Evolutionary conservation across 2,329 filamentous ascomycete genomes (phyloP), one percentile per base, ranked within the genome.

Genomic region (Amauroascus verrucosus): DNA sequence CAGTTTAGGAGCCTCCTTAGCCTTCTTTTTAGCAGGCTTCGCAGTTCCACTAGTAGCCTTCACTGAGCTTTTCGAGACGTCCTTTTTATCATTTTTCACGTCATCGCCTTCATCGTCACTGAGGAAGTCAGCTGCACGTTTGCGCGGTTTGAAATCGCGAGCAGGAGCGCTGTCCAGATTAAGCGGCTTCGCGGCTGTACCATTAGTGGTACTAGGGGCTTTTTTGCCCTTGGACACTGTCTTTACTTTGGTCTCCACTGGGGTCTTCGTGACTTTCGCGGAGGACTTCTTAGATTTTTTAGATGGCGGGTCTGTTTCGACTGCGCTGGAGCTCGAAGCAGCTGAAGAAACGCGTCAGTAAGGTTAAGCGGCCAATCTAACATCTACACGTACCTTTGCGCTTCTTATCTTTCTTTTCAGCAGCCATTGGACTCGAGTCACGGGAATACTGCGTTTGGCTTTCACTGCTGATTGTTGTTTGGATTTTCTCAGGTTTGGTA

Each of bases 241-340:
- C 37, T 51, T 55, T 59, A 69, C 67, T 33, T 65, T 60, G 24
- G 61, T 41, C 28, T 64, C 60, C 35, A 67, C 61, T 40, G 63
- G 49, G 38, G 58, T 35, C 48, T 69, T 61, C 45, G 61, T 53
- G 50, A 62, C 45, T 57, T 69, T 70, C 54, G 61, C 60, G 48
- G 67, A 65, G 58, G 64, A 67, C 59, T 73, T 73, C 64, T 84
- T 85, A 24, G 81, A 80, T 64, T 85, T 86, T 54, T 75, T 76
- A 9, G 77, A 76, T 38, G 78, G 78, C 22, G 70, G 60, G 49
- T 78, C 76, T 56, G 65, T 67, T 51, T 64, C 68, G 46, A 65
- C 62, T 41, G 66, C 65, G 49, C 67, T 63, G 30, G 70, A 67
- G 61, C 68, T 67, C 67, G 61, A 56, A 50, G 58, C 57, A 54